Evolutionary conservation across 2,329 filamentous ascomycete genomes (phyloP), one percentile per base, ranked within the genome.

Genomic region (Aureobasidium sp.): DNA sequence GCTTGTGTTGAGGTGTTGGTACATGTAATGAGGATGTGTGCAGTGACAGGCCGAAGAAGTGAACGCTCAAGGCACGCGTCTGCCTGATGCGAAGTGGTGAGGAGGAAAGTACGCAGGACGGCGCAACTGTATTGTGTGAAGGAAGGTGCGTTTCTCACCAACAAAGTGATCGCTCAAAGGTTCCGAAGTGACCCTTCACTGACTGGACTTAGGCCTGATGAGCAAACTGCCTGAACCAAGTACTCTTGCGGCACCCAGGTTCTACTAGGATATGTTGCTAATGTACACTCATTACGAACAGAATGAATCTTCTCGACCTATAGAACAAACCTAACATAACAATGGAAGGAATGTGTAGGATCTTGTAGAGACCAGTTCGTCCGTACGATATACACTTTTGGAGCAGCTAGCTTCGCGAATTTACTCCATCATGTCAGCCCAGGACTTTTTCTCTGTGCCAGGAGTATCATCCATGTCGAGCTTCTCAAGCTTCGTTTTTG

Each of bases 401-500:
- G n/a, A n/a, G n/a, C n/a, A n/a, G n/a, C n/a, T n/a, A n/a, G n/a
- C n/a, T n/a, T 29, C 27, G 27, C 27, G n/a, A 22, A 19, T 17
- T 44, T 63, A 62, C 49, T 65, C 64, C 35, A 65, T 61, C 64
- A 65, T 65, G 14, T 65, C 64, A 22, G 64, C 64, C 64, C 64
- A 65, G 11, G 64, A 65, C 53, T 65, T 62, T 33, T 61, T 62
- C 14, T 49, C 58, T n/a, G 31, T 52, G 14, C 60, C 53, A 19
- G 52, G 47, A 39, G 62, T 40, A 1, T 59, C 40, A 22, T 47
- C 48, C 40, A 47, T 39, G 12, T 48, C 47, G 29, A 59, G 42
- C 37, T 45, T 54, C 15, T 50, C 44, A 8, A 50, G 27, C 53
- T 65, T 61, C 12, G 54, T 29, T 22, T 60, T 56, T 7, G 50